Conservation (phyloP, 176 grass and related monocot genomes). For the Microstegium vimineum region DNA sequence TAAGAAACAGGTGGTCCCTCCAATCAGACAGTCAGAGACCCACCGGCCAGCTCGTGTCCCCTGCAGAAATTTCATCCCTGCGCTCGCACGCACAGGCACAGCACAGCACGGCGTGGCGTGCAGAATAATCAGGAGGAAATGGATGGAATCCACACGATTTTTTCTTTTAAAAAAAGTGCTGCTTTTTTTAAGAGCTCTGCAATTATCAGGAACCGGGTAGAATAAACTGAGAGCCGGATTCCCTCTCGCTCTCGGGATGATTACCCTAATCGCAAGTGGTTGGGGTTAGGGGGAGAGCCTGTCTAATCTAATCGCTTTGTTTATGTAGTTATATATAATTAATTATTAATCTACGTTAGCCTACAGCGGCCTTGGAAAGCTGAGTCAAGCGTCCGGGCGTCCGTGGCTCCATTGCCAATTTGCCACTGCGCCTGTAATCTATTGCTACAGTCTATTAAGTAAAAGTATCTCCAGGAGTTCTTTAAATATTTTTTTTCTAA, state of each 20-base stretch:
- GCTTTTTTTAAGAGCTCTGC: not conserved
- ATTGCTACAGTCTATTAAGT: no score
- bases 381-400: constrained; percentile 22
- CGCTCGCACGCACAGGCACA: not conserved
- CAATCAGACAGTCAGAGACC: not conserved
- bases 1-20: not conserved
- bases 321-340: not conserved
- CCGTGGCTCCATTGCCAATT: not conserved
- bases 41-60: constrained; percentile 9
- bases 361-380: constrained; percentile 23
- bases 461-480: no score
- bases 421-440: not conserved
- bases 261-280: constrained; percentile 13
- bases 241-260: constrained; percentile 24
- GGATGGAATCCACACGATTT: not conserved
- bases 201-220: not conserved
- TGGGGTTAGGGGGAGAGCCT: not conserved
- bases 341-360: not conserved
- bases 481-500: no score
- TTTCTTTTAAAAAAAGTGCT: no score
- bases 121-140: not conserved
- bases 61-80: not conserved
- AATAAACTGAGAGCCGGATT: constrained; percentile 30
- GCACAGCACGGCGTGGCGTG: not conserved
- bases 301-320: not conserved